Base-by-base conservation (phyloP, 345 rosid genomes). In the Salix brachista region DNA sequence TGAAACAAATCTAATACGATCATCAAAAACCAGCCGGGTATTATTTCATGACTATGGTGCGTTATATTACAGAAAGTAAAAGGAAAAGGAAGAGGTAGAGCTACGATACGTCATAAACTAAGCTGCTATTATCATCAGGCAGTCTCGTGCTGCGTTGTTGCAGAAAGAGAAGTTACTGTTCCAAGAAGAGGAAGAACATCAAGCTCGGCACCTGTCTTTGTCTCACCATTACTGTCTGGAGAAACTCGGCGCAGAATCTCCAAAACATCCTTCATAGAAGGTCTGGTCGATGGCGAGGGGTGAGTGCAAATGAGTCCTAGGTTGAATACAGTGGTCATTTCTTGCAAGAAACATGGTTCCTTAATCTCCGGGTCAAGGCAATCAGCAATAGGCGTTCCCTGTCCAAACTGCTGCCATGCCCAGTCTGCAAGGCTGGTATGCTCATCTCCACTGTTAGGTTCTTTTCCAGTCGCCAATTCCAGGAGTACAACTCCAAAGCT, bases 401-500 rank as follows among this genome's bases (percentile, higher is more conserved):
- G 83, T 8, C 85, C 86, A 58, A 71, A 85, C 64, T 82, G 91
- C 76, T 75, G 86, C 94, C 99, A 91, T 3, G 97, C 90, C 98
- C 96, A 91, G 58, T 93, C 92, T n/a, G 95, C 94, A n/a, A 95
- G 90, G 85, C 85, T 87, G 1, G 84, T 79, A 42, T 89, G 72
- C 75, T 95, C 97, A 66, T 90, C 93, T 37, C 92, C 93, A 1
- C 39, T 64, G 26, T 85, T 80, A 37, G 98, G 83, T 83, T 87
- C 92, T 82, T 83, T 89, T 78, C 98, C 99, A 0, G 99, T 90
- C 71, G 83, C 93, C 82, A 95, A 74, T 83, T 95, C 99, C 42
- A 95, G 88, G 9, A 93, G 90, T 16, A 95, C 99, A 16, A 90
- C 99, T 5, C 98, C 98, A 9, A 95, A 93, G 86, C 99, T 95